Evolutionary conservation across 2,329 filamentous ascomycete species (phyloP).

Genomic region (Xylariaceae sp.): DNA sequence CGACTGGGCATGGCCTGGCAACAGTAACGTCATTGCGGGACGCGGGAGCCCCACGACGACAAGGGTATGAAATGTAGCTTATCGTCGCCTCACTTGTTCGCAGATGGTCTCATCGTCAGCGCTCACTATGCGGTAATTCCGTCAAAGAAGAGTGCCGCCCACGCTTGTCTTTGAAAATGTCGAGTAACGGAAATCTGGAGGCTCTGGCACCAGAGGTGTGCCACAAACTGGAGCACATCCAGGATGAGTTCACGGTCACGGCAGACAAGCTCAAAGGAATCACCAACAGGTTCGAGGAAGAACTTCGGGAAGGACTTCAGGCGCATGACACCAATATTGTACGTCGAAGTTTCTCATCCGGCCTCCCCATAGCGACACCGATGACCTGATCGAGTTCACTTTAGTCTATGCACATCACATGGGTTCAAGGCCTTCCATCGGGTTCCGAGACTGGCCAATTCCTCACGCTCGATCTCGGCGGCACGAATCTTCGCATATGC

Average conservation of each 20-base stretch:
- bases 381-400: too few relatives aligned
- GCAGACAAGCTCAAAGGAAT: neutral
- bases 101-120: too few relatives aligned
- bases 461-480: conserved; percentile 1
- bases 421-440: too few relatives aligned
- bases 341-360: neutral
- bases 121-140: too few relatives aligned
- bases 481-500: conserved; percentile 1
- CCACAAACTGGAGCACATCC: neutral
- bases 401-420: too few relatives aligned
- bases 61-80: too few relatives aligned
- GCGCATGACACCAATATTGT: neutral
- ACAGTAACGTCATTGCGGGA: too few relatives aligned
- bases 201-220: neutral
- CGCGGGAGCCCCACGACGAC: too few relatives aligned
- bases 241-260: neutral
- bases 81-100: too few relatives aligned
- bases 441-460: neutral
- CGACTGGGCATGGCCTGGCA: too few relatives aligned
- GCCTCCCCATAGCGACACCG: neutral
- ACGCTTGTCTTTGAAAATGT: too few relatives aligned
- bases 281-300: conserved; percentile 1
- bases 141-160: too few relatives aligned
- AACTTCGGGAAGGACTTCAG: neutral
- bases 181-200: neutral